Base-by-base conservation (phyloP, 257 asterid species). In the Eustoma russellianum region DNA sequence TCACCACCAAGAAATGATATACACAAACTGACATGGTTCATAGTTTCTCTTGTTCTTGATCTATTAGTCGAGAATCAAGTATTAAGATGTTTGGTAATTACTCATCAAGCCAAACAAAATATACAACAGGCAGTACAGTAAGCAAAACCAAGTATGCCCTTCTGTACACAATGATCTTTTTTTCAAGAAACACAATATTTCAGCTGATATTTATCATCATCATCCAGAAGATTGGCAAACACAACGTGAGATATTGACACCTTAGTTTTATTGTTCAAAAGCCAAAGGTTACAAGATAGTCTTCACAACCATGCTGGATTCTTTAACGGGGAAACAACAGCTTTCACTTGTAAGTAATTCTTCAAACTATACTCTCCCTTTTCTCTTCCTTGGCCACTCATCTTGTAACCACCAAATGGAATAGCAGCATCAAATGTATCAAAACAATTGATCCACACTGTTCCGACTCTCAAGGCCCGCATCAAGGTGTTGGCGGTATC, bases 381-480 rank as follows among this genome's bases (percentile, higher is more conserved):
- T 50, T 91, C 95, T 75, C 98, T 74, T 34, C 98, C 98, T 2
- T 79, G 78, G 14, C 98, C 97, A 47, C 95, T 92, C 97, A 84
- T 84, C 77, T 92, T 92, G 65, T 92, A 92, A 13, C 97, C 98
- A 53, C 97, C 98, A 43, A 85, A 85, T 24, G 98, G 98, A 45
- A 92, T 92, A 14, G 97, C 64, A 44, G 97, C 98, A 66, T 92
- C 97, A 50, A 92, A 92, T 1, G 59, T 70, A 59, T 92, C 94
- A n/a, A 77, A 92, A 71, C 83, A 75, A 53, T 92, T 92, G 15
- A 85, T 77, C 94, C 91, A 87, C 6, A 91, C 88, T 0, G 95
- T 74, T 15, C 98, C 98, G 6, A 60, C 97, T 73, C 70, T 79
- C 85, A 91, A 64, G 12, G 97, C 98, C 61, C 95, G 69, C 77